Conservation (phyloP, 768 basidiomycete species). For the Auricularia sp. region DNA sequence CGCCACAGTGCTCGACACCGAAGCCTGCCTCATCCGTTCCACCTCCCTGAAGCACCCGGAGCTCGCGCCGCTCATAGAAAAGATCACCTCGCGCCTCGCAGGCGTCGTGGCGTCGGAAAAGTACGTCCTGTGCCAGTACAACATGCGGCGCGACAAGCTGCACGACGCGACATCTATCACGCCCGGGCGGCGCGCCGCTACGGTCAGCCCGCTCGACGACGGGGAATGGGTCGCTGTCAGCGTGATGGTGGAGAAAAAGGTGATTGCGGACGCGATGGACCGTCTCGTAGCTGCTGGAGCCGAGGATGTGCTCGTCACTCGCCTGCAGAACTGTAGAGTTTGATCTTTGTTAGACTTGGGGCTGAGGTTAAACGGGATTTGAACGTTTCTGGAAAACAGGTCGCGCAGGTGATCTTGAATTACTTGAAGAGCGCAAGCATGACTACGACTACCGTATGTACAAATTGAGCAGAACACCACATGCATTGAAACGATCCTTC, state of each 20-base stretch:
- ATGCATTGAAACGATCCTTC: no score
- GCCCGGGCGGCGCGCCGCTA: slow-evolving; percentile 83
- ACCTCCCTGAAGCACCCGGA: slow-evolving; percentile 51
- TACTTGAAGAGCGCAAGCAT: no score
- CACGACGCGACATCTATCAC: slow-evolving; percentile 58
- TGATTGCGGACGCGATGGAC: slow-evolving; percentile 81
- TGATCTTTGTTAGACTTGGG: neutral
- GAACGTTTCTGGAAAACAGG: slow-evolving; percentile 4
- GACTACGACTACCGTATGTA: no score
- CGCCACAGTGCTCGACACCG: slow-evolving; percentile 72
- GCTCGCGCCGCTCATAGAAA: slow-evolving; percentile 56
- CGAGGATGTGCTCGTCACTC: slow-evolving; percentile 83
- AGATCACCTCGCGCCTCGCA: slow-evolving; percentile 79
- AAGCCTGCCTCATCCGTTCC: slow-evolving; percentile 91
- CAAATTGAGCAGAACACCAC: no score
- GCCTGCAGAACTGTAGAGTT: slow-evolving; percentile 89
- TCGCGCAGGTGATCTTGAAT: no score
- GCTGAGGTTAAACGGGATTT: neutral
- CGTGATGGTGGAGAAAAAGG: slow-evolving; percentile 82
- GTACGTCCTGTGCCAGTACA: slow-evolving; percentile 82
- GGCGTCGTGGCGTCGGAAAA: slow-evolving; percentile 82
- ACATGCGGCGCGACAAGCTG: slow-evolving; percentile 61
- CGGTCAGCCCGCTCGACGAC: slow-evolving; percentile 75
- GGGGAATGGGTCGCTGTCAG: slow-evolving; percentile 87
- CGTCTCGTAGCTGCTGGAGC: slow-evolving; percentile 72